phyloP scores from a whole-genome alignment of 257 asterid species.

The Nicotiana attenuata region DNA sequence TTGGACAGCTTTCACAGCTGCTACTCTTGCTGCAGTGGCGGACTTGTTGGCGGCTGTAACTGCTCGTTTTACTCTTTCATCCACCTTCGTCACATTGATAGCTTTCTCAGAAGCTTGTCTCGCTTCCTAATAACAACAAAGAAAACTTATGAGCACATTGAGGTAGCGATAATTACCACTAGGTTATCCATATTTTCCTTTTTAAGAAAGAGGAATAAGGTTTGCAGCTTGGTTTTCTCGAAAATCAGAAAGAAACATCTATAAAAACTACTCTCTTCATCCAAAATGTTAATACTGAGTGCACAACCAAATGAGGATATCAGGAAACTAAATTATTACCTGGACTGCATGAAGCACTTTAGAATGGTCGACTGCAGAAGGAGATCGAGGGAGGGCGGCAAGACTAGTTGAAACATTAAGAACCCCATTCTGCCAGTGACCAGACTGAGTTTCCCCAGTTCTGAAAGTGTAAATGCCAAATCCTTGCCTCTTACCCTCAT shows the following conservation, averaged over 20 bases:
- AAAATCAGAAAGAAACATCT: not conserved
- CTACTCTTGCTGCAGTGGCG: slow-evolving; percentile 50
- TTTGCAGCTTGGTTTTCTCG: not conserved
- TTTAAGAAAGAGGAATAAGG: not conserved
- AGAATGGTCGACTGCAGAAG: slow-evolving; percentile 24
- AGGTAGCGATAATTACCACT: not conserved
- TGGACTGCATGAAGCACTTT: slow-evolving; percentile 62
- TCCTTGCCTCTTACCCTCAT: slow-evolving; percentile 81
- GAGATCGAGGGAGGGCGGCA: slow-evolving; percentile 17
- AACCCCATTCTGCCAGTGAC: slow-evolving; percentile 69
- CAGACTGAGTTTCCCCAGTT: slow-evolving; percentile 56
- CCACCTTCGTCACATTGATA: slow-evolving; percentile 20
- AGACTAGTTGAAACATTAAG: slow-evolving; percentile 30
- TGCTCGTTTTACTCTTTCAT: slow-evolving; percentile 39
- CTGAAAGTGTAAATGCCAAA: slow-evolving; percentile 63
- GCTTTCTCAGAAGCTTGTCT: slow-evolving; percentile 35
- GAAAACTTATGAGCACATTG: slow-evolving; percentile 3
- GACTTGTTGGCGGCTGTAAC: slow-evolving; percentile 41
- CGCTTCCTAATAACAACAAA: slow-evolving; percentile 33
- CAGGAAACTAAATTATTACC: slow-evolving; percentile 30
- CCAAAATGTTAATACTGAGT: too few species aligned
- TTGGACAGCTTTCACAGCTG: slow-evolving; percentile 50
- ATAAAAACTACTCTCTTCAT: not conserved
- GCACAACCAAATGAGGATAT: not conserved
- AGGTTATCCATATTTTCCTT: not conserved